phyloP scores from a whole-genome alignment of 2,329 filamentous ascomycete species.

The Penicillium thymicola region DNA sequence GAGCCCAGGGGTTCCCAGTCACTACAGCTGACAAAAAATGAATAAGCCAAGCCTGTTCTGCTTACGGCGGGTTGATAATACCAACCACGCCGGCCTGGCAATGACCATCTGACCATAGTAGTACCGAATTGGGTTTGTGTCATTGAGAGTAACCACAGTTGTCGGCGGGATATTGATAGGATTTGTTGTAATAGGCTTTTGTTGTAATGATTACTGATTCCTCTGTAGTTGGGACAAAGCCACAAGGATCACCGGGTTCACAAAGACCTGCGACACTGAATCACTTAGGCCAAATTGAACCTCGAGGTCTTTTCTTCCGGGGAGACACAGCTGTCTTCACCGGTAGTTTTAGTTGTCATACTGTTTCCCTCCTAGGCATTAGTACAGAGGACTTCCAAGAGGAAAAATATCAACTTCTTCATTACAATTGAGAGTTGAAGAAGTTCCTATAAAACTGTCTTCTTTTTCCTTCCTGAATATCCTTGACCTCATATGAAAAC shows the following conservation, averaged over 20 bases:
- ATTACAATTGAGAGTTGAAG: background rate
- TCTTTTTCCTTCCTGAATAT: background rate
- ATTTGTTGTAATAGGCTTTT: background rate
- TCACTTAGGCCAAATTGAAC: slow-evolving; percentile 55
- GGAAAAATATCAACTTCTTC: background rate
- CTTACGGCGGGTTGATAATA: slow-evolving; percentile 63
- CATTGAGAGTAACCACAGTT: slow-evolving; percentile 40
- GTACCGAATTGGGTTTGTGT: slow-evolving; percentile 70
- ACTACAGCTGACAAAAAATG: background rate
- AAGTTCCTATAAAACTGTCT: background rate
- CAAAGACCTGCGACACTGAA: slow-evolving; percentile 50
- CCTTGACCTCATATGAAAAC: background rate
- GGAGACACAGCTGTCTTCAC: slow-evolving; percentile 47
- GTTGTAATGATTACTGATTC: slow-evolving; percentile 2
- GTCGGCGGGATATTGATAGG: background rate
- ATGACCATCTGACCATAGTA: slow-evolving; percentile 74
- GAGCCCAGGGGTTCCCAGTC: slow-evolving; percentile 7
- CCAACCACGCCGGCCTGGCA: slow-evolving; percentile 73
- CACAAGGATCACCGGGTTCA: slow-evolving; percentile 49
- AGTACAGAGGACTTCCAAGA: background rate
- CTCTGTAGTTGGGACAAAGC: slow-evolving; percentile 33
- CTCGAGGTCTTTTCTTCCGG: slow-evolving; percentile 50
- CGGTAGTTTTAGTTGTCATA: slow-evolving; percentile 28
- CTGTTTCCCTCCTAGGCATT: background rate
- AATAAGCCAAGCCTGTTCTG: background rate